Evolutionary conservation across 768 basidiomycete genomes (phyloP).

Genomic region (Auriscalpium orientale): DNA sequence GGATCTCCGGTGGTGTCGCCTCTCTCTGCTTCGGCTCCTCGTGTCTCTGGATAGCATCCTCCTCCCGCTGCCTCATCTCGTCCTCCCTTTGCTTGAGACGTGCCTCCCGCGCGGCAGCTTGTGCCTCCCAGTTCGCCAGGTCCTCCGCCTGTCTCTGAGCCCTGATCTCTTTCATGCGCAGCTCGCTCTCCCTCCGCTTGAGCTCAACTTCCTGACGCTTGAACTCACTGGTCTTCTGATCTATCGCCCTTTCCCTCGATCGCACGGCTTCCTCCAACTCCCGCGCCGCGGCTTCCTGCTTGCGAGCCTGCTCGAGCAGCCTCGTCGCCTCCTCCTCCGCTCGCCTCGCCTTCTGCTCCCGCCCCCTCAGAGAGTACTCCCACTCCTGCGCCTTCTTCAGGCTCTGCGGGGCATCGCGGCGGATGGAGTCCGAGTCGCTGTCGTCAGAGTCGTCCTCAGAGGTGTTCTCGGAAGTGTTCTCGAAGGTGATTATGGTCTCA

Average conservation of each 20-base stretch:
- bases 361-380: slow-evolving; percentile 15
- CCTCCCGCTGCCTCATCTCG: slow-evolving; percentile 26
- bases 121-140: slow-evolving; percentile 14
- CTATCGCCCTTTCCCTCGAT: slow-evolving; percentile 11
- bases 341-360: slow-evolving; percentile 18
- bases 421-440: no score
- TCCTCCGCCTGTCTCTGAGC: slow-evolving; percentile 17
- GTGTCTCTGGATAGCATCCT: slow-evolving; percentile 15
- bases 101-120: slow-evolving; percentile 18
- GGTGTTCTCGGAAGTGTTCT: slow-evolving; percentile 4
- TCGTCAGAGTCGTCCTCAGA: slow-evolving; percentile 7
- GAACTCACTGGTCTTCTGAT: not conserved
- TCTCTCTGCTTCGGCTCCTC: slow-evolving; percentile 26
- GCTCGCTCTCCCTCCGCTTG: slow-evolving; percentile 27
- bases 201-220: slow-evolving; percentile 20
- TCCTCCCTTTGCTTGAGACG: slow-evolving; percentile 22
- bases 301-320: slow-evolving; percentile 20
- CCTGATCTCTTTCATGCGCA: slow-evolving; percentile 13
- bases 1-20: slow-evolving; percentile 13
- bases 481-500: slow-evolving; percentile 12
- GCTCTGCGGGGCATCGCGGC: no score
- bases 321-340: slow-evolving; percentile 19
- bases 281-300: slow-evolving; percentile 15
- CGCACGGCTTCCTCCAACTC: slow-evolving; percentile 10
- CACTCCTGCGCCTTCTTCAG: slow-evolving; percentile 4